Conservation (phyloP, 2,329 filamentous ascomycete species). For the Cadophora gregata region DNA sequence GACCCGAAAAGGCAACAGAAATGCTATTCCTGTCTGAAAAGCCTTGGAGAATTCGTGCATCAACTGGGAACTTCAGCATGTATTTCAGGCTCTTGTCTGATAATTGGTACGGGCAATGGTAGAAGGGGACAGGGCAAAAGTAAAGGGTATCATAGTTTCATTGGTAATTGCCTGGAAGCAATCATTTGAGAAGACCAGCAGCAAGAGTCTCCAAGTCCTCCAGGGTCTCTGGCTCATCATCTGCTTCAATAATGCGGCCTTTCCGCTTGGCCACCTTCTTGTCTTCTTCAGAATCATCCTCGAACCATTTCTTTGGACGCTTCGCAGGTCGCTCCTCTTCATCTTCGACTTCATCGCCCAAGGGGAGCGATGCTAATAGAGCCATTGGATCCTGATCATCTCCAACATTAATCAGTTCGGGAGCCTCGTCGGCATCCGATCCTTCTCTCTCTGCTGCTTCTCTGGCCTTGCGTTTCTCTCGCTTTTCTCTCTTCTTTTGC, state of each 20-base stretch:
- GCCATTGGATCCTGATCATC: slow-evolving; percentile 62
- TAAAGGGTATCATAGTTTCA: slow-evolving; percentile 33
- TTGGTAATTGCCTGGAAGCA: slow-evolving; percentile 15
- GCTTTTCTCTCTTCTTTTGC: slow-evolving; percentile 79
- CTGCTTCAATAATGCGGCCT: slow-evolving; percentile 63
- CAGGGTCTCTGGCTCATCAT: slow-evolving; percentile 76
- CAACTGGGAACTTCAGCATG: not conserved
- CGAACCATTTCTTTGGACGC: slow-evolving; percentile 81
- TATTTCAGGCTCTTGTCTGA: not conserved
- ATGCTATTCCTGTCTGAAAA: not conserved
- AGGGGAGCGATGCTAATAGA: slow-evolving; percentile 62
- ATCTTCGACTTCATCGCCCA: slow-evolving; percentile 50
- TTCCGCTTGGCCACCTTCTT: slow-evolving; percentile 53
- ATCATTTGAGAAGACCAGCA: slow-evolving; percentile 67
- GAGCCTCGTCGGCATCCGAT: slow-evolving; percentile 38
- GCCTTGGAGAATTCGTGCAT: not conserved
- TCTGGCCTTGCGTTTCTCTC: slow-evolving; percentile 72
- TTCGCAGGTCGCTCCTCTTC: slow-evolving; percentile 64
- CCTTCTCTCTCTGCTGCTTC: slow-evolving; percentile 60
- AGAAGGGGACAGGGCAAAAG: not conserved
- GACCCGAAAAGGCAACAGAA: not conserved
- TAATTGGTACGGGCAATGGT: not conserved
- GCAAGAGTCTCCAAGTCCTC: slow-evolving; percentile 82
- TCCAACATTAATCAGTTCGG: slow-evolving; percentile 44
- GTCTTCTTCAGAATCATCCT: slow-evolving; percentile 64